Evolutionary conservation across 208 protist species (phyloP).

Genomic region (Phytomonas francai): DNA sequence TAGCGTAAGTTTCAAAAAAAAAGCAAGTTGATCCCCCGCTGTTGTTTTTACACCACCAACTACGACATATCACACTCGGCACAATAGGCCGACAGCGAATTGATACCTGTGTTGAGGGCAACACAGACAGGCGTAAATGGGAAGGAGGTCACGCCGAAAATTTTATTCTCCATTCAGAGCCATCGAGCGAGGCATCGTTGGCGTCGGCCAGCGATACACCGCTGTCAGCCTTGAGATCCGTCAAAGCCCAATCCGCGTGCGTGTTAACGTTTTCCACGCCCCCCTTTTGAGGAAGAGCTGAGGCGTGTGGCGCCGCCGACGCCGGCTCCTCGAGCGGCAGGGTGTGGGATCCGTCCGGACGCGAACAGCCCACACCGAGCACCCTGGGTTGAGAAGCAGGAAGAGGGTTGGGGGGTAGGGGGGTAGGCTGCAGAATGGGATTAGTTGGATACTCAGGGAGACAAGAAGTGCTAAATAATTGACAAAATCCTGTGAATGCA

Average conservation of each 20-base stretch:
- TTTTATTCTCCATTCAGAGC: neutral
- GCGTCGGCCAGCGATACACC: neutral
- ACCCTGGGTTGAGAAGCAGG: conserved; percentile 6
- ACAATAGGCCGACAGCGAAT: neutral
- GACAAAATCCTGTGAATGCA: conserved; percentile 32
- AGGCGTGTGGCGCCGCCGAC: neutral
- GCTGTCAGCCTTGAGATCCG: neutral
- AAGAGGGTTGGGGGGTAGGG: conserved; percentile 35
- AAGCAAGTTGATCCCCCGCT: neutral
- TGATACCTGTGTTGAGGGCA: neutral
- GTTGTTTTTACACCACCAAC: neutral
- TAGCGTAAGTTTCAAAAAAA: neutral
- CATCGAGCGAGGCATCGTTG: neutral
- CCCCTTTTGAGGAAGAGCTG: neutral
- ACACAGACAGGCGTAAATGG: neutral
- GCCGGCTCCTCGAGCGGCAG: neutral
- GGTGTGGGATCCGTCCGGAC: neutral
- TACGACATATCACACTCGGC: neutral
- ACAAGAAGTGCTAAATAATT: conserved; percentile 36
- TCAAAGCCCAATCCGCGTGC: neutral
- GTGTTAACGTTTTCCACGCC: neutral
- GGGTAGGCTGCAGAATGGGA: conserved; percentile 41
- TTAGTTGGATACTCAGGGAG: conserved; percentile 35
- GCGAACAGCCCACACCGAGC: neutral
- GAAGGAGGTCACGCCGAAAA: neutral